Evolutionary conservation across 2,329 filamentous ascomycete genomes (phyloP).

Genomic region (Neurospora crassa): DNA sequence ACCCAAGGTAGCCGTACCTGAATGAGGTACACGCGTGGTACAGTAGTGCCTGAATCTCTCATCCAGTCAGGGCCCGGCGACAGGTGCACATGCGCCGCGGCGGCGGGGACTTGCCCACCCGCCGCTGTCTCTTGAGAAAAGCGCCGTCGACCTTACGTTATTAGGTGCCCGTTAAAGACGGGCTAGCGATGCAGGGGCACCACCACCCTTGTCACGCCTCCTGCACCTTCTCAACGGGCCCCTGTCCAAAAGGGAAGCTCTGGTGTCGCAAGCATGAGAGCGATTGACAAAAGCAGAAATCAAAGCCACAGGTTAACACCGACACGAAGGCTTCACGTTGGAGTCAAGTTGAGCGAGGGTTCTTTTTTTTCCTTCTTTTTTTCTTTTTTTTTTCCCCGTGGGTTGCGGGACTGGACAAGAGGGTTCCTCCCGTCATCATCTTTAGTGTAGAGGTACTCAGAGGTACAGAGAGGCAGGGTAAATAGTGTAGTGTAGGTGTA

Average conservation of each 20-base stretch:
- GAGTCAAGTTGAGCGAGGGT: background rate
- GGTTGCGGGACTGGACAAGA: background rate
- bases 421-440: background rate
- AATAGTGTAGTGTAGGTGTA: too few species aligned
- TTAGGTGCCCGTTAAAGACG: background rate
- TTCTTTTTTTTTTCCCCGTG: background rate
- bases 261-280: background rate
- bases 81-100: background rate
- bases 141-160: background rate
- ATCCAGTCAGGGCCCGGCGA: background rate
- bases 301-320: background rate
- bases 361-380: background rate
- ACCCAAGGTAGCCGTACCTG: background rate
- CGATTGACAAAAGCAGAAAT: background rate
- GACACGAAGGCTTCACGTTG: background rate
- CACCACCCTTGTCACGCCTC: background rate
- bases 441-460: too few species aligned
- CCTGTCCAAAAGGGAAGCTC: background rate
- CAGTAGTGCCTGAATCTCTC: background rate
- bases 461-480: too few species aligned
- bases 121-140: background rate
- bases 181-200: background rate
- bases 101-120: background rate
- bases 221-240: background rate
- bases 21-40: background rate